Conservation (phyloP, 2,329 filamentous ascomycete species). For the Lanzia echinophila region DNA sequence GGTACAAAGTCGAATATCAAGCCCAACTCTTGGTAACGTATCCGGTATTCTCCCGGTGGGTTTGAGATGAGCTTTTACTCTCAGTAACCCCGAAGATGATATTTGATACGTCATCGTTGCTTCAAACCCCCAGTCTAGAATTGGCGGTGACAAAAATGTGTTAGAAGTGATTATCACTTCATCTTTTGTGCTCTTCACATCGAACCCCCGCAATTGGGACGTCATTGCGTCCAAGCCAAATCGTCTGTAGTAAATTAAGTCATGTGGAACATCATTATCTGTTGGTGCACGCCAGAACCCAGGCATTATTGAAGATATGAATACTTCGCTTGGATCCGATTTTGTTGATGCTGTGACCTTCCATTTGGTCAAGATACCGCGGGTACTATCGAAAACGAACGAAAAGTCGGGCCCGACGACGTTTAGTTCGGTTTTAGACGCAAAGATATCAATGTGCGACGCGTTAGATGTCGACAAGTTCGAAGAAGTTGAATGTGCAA, state of each 20-base stretch:
- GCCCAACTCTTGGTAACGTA: conserved; percentile 54
- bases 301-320: conserved; percentile 2
- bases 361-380: conserved; percentile 41
- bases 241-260: conserved; percentile 51
- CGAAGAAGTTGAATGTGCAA: conserved; percentile 2
- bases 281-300: conserved; percentile 58
- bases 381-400: conserved; percentile 40
- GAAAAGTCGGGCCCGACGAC: conserved; percentile 32
- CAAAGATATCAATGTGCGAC: conserved; percentile 6
- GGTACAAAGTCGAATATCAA: conserved; percentile 46
- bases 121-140: conserved; percentile 53
- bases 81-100: conserved; percentile 37
- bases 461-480: conserved; percentile 15
- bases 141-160: conserved; percentile 49
- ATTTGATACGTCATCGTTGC: conserved; percentile 47
- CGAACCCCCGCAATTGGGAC: conserved; percentile 40
- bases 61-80: conserved; percentile 39
- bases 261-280: conserved; percentile 53
- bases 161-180: conserved; percentile 36
- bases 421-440: conserved; percentile 22
- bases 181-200: conserved; percentile 25
- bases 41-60: conserved; percentile 43
- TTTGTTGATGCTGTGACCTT: conserved; percentile 19
- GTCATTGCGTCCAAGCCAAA: conserved; percentile 43
- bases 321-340: neutral